Percentiles rank a stretch among this genome's conserved stretches.
Evolutionary conservation across 768 basidiomycete species (phyloP).

Genomic region (Rubroboletus satanas): DNA sequence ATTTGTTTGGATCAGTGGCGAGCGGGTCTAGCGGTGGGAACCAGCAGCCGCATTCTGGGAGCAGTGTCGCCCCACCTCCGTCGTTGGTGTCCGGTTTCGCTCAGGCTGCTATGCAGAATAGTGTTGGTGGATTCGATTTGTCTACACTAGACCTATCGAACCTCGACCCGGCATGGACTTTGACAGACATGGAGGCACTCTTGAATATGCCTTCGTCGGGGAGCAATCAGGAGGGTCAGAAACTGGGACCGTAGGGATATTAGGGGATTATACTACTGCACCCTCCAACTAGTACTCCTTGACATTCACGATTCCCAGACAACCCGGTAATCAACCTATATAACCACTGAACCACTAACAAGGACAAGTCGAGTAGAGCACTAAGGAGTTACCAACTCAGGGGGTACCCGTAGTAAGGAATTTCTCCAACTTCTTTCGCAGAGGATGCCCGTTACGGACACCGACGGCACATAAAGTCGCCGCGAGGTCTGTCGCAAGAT

Average conservation of each 20-base stretch:
- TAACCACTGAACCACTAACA: background rate
- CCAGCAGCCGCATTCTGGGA: slow-evolving; percentile 13
- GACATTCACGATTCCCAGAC: background rate
- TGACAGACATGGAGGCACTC: slow-evolving; percentile 54
- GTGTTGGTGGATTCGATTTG: slow-evolving; percentile 44
- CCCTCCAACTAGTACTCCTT: background rate
- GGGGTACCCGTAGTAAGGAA: slow-evolving; percentile 32
- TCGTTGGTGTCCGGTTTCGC: slow-evolving; percentile 44
- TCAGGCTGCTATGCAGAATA: slow-evolving; percentile 17
- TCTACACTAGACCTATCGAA: slow-evolving; percentile 44
- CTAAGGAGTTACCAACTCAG: background rate
- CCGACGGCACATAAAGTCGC: slow-evolving; percentile 50
- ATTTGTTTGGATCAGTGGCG: slow-evolving; percentile 27
- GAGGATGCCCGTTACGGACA: slow-evolving; percentile 58
- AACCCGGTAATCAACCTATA: slow-evolving; percentile 4
- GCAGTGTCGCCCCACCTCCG: slow-evolving; percentile 34
- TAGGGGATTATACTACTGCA: background rate
- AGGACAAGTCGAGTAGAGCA: background rate
- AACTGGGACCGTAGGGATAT: slow-evolving; percentile 14
- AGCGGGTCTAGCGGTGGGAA: slow-evolving; percentile 20
- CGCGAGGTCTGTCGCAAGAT: slow-evolving; percentile 49
- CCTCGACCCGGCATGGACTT: slow-evolving; percentile 39
- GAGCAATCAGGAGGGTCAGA: slow-evolving; percentile 24
- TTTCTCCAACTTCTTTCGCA: slow-evolving; percentile 66
- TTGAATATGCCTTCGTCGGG: slow-evolving; percentile 40